Conservation (phyloP, 2,329 filamentous ascomycete genomes). For the Fusarium citri region DNA sequence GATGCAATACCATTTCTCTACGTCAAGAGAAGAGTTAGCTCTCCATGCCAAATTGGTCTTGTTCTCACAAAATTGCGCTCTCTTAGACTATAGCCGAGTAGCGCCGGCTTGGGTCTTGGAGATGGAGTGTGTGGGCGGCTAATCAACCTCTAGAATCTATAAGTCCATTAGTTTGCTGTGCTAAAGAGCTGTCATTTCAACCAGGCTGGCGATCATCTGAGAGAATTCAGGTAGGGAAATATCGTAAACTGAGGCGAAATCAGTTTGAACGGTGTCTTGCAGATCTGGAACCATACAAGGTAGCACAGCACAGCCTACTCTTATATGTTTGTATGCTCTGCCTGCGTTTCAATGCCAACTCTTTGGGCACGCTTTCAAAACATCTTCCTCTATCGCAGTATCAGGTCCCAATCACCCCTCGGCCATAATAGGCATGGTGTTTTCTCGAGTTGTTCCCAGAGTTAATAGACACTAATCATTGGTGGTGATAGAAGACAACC, state of each 20-base stretch:
- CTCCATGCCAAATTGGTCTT: constrained; percentile 7
- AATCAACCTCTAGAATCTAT: constrained; percentile 22
- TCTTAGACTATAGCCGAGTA: constrained; percentile 14
- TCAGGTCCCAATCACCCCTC: constrained; percentile 14
- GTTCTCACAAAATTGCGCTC: constrained; percentile 26
- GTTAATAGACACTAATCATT: background rate
- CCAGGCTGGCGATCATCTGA: constrained; percentile 18
- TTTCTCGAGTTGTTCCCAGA: background rate
- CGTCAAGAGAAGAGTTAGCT: background rate
- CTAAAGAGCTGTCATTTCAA: constrained; percentile 27
- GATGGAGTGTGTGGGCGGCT: constrained; percentile 23
- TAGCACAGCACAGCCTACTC: background rate
- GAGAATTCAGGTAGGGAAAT: constrained; percentile 8
- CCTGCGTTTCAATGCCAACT: constrained; percentile 18
- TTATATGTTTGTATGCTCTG: constrained; percentile 3
- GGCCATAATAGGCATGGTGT: constrained; percentile 31
- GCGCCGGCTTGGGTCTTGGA: constrained; percentile 5
- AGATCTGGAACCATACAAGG: background rate
- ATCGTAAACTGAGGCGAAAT: constrained; percentile 3
- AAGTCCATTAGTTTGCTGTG: constrained; percentile 11
- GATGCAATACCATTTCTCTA: background rate
- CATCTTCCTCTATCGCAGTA: constrained; percentile 2
- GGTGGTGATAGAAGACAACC: constrained; percentile 37
- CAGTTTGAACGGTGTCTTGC: background rate
- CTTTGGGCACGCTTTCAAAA: constrained; percentile 11